phyloP scores from a whole-genome alignment of 2,329 filamentous ascomycete species.

The Helicocarpus griseus region DNA sequence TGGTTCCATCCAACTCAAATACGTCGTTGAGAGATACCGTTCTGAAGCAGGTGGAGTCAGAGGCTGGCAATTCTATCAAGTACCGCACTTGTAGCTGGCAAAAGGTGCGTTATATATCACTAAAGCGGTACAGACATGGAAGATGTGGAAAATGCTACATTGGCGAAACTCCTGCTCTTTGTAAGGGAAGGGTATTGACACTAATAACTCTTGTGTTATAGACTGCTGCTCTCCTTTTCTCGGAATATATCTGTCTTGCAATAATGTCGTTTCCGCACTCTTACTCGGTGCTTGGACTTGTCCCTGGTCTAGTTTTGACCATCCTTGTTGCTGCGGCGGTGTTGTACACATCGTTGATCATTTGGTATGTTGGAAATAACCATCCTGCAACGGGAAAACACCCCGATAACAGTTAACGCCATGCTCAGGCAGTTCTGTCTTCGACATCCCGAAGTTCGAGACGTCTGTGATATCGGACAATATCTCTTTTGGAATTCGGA shows the following conservation, averaged over 20 bases:
- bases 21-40: slow-evolving; percentile 35
- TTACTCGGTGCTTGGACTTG: slow-evolving; percentile 76
- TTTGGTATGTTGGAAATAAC: slow-evolving; percentile 41
- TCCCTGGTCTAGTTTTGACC: slow-evolving; percentile 78
- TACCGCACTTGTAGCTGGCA: slow-evolving; percentile 92
- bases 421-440: slow-evolving; percentile 72
- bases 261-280: slow-evolving; percentile 97
- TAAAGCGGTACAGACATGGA: background rate
- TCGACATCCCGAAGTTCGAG: slow-evolving; percentile 78
- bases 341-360: slow-evolving; percentile 66
- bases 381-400: background rate
- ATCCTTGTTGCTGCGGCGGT: slow-evolving; percentile 67
- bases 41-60: slow-evolving; percentile 63
- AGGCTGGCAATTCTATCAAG: slow-evolving; percentile 70
- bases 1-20: slow-evolving; percentile 22
- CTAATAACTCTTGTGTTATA: background rate
- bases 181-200: too few species aligned
- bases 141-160: too few species aligned
- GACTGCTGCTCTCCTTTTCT: slow-evolving; percentile 84
- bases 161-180: too few species aligned
- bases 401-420: slow-evolving; percentile 10
- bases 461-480: slow-evolving; percentile 92
- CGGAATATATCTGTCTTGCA: slow-evolving; percentile 84
- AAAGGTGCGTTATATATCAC: slow-evolving; percentile 47
- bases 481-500: slow-evolving; percentile 82